phyloP scores from a whole-genome alignment of 306 rosid genomes.

The Lathyrus sativus region DNA sequence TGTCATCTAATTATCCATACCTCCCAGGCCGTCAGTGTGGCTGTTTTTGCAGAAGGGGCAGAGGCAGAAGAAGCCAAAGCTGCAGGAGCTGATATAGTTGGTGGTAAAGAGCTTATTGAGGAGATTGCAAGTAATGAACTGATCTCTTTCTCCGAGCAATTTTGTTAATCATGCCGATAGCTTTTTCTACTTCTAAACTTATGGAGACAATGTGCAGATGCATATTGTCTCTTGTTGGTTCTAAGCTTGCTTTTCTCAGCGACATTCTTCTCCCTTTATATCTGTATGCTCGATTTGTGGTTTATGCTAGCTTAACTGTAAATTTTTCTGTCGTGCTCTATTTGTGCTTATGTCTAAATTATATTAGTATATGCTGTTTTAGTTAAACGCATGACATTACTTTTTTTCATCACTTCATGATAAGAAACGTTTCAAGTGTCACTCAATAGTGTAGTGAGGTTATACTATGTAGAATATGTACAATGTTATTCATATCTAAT shows the following conservation, averaged over 20 bases:
- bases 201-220: conserved; percentile 13
- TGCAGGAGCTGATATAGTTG: conserved; percentile 97
- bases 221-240: conserved; percentile 28
- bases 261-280: conserved; percentile 14
- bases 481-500: conserved; percentile 24
- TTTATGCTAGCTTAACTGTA: conserved; percentile 9
- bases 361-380: background rate
- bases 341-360: background rate
- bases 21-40: conserved; percentile 86
- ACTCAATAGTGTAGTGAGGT: conserved; percentile 17
- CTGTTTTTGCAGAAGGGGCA: conserved; percentile 96
- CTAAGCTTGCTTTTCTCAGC: conserved; percentile 17
- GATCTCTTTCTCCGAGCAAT: conserved; percentile 35
- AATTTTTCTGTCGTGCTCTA: conserved; percentile 3
- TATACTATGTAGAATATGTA: conserved; percentile 25
- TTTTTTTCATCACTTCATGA: conserved; percentile 2
- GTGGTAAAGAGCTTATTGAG: conserved; percentile 90
- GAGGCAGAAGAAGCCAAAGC: conserved; percentile 99
- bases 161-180: conserved; percentile 20
- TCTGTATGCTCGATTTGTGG: background rate
- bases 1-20: conserved; percentile 43
- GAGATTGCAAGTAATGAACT: conserved; percentile 84
- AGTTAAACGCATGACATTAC: conserved; percentile 6
- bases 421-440: background rate
- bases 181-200: conserved; percentile 16